Conservation (phyloP, 2,329 filamentous ascomycete genomes). For the Sarocladium brachiariae region DNA sequence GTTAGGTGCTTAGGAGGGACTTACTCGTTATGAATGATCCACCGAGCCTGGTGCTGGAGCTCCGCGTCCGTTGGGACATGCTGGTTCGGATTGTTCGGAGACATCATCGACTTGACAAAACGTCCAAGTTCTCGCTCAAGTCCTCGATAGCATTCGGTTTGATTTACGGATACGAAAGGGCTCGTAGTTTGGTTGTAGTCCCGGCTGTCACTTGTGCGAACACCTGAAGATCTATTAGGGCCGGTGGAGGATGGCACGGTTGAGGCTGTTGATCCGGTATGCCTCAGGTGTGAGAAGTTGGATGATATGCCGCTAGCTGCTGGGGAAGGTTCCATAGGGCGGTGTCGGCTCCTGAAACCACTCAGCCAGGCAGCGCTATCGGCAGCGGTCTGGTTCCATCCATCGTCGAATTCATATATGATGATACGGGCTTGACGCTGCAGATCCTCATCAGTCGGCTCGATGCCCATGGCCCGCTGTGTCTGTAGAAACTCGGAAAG, state of each 20-base stretch:
- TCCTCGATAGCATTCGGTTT: slow-evolving; percentile 54
- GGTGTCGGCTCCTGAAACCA: slow-evolving; percentile 44
- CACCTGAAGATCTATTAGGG: too few relatives aligned
- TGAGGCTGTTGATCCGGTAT: not conserved
- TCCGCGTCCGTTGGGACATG: slow-evolving; percentile 56
- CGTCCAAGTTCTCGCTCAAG: slow-evolving; percentile 46
- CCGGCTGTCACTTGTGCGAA: not conserved
- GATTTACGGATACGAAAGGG: slow-evolving; percentile 40
- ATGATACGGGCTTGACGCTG: slow-evolving; percentile 53
- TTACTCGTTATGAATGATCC: slow-evolving; percentile 56
- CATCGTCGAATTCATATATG: slow-evolving; percentile 55
- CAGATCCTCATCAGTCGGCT: slow-evolving; percentile 47
- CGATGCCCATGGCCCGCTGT: slow-evolving; percentile 37
- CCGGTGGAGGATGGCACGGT: not conserved
- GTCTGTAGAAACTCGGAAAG: slow-evolving; percentile 44
- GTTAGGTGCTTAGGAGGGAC: slow-evolving; percentile 18
- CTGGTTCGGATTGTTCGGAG: slow-evolving; percentile 51
- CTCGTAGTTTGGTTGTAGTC: not conserved
- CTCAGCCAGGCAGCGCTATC: slow-evolving; percentile 49
- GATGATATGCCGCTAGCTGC: slow-evolving; percentile 5
- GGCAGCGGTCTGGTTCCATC: slow-evolving; percentile 57
- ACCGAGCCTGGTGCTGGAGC: slow-evolving; percentile 56
- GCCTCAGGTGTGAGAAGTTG: not conserved
- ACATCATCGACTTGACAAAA: slow-evolving; percentile 47
- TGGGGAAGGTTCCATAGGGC: slow-evolving; percentile 13